Evolutionary conservation across 2,329 filamentous ascomycete genomes (phyloP).

Genomic region (Rutstroemia sp.): DNA sequence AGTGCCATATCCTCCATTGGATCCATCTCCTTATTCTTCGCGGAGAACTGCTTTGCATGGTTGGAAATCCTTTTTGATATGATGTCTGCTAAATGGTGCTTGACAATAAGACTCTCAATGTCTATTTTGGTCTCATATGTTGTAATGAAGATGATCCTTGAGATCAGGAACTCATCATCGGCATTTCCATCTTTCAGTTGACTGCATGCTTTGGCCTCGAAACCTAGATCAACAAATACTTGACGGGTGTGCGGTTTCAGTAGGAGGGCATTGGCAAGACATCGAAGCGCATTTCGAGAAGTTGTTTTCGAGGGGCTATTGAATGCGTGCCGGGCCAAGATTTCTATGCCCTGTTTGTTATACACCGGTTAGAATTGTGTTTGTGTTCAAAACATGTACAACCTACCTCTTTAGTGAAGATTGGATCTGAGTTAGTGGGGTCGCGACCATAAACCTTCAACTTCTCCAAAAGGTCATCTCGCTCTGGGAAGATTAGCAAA

Average conservation of each 20-base stretch:
- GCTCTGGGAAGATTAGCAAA: slow-evolving; percentile 41
- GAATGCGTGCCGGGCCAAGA: slow-evolving; percentile 67
- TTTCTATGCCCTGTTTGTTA: slow-evolving; percentile 63
- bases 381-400: neutral
- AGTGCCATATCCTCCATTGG: slow-evolving; percentile 75
- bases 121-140: slow-evolving; percentile 71
- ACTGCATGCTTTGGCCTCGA: slow-evolving; percentile 58
- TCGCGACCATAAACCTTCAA: slow-evolving; percentile 75
- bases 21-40: slow-evolving; percentile 30
- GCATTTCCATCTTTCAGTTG: slow-evolving; percentile 64
- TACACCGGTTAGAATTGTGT: slow-evolving; percentile 13
- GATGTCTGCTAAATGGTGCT: slow-evolving; percentile 58
- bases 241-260: slow-evolving; percentile 62
- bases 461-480: slow-evolving; percentile 53
- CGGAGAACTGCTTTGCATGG: slow-evolving; percentile 52
- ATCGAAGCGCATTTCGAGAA: slow-evolving; percentile 70
- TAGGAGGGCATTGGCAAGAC: slow-evolving; percentile 77
- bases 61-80: slow-evolving; percentile 63
- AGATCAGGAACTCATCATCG: slow-evolving; percentile 80
- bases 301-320: slow-evolving; percentile 53
- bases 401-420: slow-evolving; percentile 71
- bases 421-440: slow-evolving; percentile 64
- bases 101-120: slow-evolving; percentile 55
- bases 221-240: slow-evolving; percentile 63
- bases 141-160: slow-evolving; percentile 71